Conservation (phyloP, 2,329 filamentous ascomycete genomes). For the Monosporascus ibericus region DNA sequence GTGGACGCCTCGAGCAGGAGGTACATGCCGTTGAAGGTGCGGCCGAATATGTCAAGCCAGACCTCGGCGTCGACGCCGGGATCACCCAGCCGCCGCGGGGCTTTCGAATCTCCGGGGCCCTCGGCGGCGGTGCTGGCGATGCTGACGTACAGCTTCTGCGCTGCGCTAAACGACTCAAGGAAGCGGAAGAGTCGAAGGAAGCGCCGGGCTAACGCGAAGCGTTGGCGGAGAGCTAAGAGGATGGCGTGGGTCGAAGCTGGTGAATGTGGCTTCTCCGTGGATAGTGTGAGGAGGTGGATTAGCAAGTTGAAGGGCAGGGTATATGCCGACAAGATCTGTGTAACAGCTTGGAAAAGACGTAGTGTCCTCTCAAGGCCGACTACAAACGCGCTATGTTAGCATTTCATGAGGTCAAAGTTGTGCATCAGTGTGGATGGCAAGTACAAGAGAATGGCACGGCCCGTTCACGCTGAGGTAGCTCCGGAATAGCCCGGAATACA, state of each 20-base stretch:
- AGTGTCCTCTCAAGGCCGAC: slow-evolving; percentile 57
- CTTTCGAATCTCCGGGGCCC: neutral
- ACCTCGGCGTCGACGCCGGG: slow-evolving; percentile 18
- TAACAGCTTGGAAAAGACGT: slow-evolving; percentile 48
- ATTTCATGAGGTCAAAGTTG: neutral
- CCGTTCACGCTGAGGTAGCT: too few relatives aligned
- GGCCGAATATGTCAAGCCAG: slow-evolving; percentile 50
- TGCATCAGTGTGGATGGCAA: too few relatives aligned
- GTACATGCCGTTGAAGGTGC: slow-evolving; percentile 59
- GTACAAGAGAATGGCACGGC: too few relatives aligned
- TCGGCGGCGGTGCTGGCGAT: slow-evolving; percentile 10
- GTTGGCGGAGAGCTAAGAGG: slow-evolving; percentile 29
- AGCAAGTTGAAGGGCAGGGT: slow-evolving; percentile 33
- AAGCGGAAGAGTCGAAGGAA: slow-evolving; percentile 66
- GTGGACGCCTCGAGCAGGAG: slow-evolving; percentile 61
- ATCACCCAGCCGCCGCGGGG: neutral
- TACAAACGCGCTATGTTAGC: slow-evolving; percentile 17
- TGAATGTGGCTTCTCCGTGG: slow-evolving; percentile 10
- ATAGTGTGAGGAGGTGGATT: slow-evolving; percentile 16
- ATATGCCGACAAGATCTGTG: slow-evolving; percentile 42
- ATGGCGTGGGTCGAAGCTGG: slow-evolving; percentile 25
- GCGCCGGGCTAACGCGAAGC: slow-evolving; percentile 47
- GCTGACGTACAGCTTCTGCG: slow-evolving; percentile 35
- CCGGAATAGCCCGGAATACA: too few relatives aligned
- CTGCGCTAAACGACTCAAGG: slow-evolving; percentile 50